These are phyloP conservation scores for Globisporangium cylindrosporum DNA, from an alignment of 352 stramenopile species.

Conservation along the genomic window DNA sequence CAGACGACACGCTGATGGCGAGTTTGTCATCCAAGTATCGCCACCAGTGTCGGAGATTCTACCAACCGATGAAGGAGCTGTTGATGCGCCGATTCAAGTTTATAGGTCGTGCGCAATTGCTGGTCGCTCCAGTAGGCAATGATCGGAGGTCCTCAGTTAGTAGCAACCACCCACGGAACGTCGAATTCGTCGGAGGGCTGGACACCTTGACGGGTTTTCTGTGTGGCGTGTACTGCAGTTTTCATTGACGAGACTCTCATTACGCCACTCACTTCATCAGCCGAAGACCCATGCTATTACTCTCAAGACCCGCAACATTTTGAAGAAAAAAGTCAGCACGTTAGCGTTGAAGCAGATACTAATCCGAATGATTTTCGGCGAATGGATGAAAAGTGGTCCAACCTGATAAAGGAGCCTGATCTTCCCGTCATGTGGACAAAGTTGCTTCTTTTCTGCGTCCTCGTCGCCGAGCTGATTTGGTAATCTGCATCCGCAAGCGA, in stretches of 20 bases:
- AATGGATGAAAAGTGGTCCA: neutral
- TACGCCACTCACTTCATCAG: neutral
- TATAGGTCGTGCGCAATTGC: constrained; percentile 3
- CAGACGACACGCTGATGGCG: neutral
- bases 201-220: neutral
- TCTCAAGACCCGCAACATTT: neutral
- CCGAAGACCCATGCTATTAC: neutral
- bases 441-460: neutral
- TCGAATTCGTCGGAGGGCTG: constrained; percentile 6
- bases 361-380: too few species aligned
- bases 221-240: constrained; percentile 7
- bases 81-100: constrained; percentile 16
- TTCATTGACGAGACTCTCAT: neutral
- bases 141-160: neutral
- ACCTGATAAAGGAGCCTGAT: too few species aligned
- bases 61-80: constrained; percentile 25
- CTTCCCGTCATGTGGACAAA: neutral
- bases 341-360: too few species aligned
- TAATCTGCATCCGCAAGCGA: too few species aligned
- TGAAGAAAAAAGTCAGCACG: neutral
- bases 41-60: constrained; percentile 26
- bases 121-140: neutral
- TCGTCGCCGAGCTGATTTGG: neutral
- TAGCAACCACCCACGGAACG: neutral
- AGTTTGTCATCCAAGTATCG: constrained; percentile 21